phyloP scores from a whole-genome alignment of 2,329 filamentous ascomycete genomes.

The Talaromyces sp. region DNA sequence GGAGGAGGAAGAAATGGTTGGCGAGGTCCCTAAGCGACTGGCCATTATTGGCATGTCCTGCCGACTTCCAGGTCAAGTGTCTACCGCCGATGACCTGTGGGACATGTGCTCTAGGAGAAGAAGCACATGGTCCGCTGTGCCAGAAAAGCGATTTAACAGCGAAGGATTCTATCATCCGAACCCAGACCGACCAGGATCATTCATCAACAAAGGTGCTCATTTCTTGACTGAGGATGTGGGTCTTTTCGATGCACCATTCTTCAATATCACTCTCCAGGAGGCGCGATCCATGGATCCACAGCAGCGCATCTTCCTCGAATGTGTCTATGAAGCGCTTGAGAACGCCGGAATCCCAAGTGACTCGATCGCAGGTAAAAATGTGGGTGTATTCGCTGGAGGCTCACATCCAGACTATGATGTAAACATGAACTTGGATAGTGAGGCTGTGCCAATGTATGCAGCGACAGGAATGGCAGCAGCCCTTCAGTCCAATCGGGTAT shows the following conservation, averaged over 20 bases:
- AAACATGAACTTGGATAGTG: slow-evolving; percentile 24
- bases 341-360: slow-evolving; percentile 29
- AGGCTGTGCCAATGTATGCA: slow-evolving; percentile 26
- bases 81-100: slow-evolving; percentile 27
- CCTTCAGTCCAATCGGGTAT: slow-evolving; percentile 32
- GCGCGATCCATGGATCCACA: slow-evolving; percentile 30
- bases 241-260: slow-evolving; percentile 32
- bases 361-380: slow-evolving; percentile 19
- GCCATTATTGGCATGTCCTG: slow-evolving; percentile 33
- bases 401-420: slow-evolving; percentile 29
- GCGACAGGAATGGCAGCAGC: slow-evolving; percentile 26
- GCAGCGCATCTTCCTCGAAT: slow-evolving; percentile 30
- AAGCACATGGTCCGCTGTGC: slow-evolving; percentile 25
- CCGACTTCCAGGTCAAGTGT: slow-evolving; percentile 28
- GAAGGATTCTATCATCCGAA: slow-evolving; percentile 27
- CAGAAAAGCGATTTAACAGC: slow-evolving; percentile 25
- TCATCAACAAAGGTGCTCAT: slow-evolving; percentile 27
- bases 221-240: slow-evolving; percentile 32
- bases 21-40: slow-evolving; percentile 17
- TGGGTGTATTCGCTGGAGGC: slow-evolving; percentile 27
- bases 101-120: slow-evolving; percentile 24
- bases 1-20: slow-evolving; percentile 1
- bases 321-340: slow-evolving; percentile 31
- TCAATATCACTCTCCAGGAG: slow-evolving; percentile 30
- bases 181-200: slow-evolving; percentile 22